A percentile compares a stretch with the other conserved stretches of the same genome.
Evolutionary conservation across 1,284 basidiomycete species (phyloP).

Genomic region (Meira miltonrushii): DNA sequence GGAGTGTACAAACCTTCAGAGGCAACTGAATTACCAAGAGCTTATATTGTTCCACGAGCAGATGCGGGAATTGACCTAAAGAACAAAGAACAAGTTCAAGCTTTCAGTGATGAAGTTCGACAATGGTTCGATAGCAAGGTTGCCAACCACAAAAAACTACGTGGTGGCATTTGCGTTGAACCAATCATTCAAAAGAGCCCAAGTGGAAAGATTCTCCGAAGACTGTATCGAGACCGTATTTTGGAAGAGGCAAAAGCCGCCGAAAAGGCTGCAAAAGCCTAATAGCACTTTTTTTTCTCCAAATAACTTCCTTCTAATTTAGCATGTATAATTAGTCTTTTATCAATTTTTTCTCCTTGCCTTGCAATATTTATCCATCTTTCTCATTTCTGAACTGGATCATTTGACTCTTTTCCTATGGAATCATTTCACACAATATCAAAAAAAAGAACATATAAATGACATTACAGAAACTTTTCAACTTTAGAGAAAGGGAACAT

Average conservation of each 20-base stretch:
- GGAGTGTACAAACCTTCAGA: conserved; percentile 28
- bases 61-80: conserved; percentile 21
- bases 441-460: no score
- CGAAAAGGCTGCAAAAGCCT: no score
- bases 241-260: conserved; percentile 1
- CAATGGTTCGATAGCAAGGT: conserved; percentile 47
- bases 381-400: no score
- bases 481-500: no score
- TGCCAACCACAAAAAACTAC: conserved; percentile 51
- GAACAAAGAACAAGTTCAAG: conserved; percentile 26
- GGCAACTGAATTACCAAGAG: conserved; percentile 54
- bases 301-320: no score
- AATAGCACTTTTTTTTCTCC: no score
- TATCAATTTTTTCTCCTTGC: no score
- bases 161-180: conserved; percentile 46
- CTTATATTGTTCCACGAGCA: conserved; percentile 45
- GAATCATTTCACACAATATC: no score
- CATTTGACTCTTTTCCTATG: no score
- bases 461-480: no score
- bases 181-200: conserved; percentile 44
- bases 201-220: conserved; percentile 47
- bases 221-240: conserved; percentile 14
- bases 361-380: no score
- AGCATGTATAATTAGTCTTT: no score
- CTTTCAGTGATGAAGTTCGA: conserved; percentile 37